Evolutionary conservation across 106 monocot species (phyloP).

Genomic region (Dendrobium huoshanense): DNA sequence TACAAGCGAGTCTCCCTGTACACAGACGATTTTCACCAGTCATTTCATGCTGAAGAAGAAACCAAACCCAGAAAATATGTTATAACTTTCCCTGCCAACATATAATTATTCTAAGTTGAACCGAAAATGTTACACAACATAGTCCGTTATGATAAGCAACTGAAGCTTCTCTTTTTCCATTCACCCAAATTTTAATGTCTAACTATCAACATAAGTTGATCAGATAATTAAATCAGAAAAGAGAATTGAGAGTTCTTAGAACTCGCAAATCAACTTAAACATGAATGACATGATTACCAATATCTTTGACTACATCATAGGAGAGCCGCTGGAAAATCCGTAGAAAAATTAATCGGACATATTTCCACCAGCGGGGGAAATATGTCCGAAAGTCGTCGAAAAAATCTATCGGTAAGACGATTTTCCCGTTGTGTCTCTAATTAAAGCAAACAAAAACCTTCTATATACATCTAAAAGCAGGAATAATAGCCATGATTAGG

Average conservation of each 20-base stretch:
- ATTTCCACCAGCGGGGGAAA: too few relatives aligned
- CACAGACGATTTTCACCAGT: background rate
- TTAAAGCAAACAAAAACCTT: background rate
- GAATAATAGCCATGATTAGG: background rate
- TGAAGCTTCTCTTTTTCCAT: background rate
- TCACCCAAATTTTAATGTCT: background rate
- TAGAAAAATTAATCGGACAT: too few relatives aligned
- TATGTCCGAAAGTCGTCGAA: too few relatives aligned
- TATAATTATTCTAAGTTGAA: background rate
- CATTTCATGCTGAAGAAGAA: background rate
- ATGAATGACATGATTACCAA: background rate
- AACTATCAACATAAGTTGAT: background rate
- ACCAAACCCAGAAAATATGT: background rate
- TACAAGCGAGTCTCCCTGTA: constrained; percentile 67
- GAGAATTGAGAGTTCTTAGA: background rate
- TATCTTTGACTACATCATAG: background rate
- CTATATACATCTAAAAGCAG: background rate
- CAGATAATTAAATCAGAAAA: background rate
- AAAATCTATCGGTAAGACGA: too few relatives aligned
- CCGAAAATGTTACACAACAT: background rate
- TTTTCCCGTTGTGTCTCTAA: background rate
- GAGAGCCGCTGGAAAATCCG: background rate
- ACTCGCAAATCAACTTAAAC: too few relatives aligned
- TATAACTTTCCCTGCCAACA: background rate
- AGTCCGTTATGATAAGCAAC: background rate